Base-by-base conservation (phyloP, 805 yeast species). In the Teunomyces barrocoloradensis region DNA sequence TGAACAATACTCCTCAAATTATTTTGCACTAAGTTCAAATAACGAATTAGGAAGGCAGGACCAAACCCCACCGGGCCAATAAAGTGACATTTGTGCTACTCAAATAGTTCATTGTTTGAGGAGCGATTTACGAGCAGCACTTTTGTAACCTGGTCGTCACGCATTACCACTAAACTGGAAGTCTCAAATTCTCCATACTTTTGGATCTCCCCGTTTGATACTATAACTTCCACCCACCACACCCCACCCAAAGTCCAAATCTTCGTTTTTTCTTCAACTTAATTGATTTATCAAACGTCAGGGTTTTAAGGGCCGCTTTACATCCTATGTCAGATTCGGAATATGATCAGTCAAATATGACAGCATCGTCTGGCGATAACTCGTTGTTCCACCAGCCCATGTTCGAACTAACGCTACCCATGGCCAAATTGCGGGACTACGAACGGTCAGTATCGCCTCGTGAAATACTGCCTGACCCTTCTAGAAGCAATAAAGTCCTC, bases 391-490 rank as follows among this genome's bases (percentile, higher is more conserved):
- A 61, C 42, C 49, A 51, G 33, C 63, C 61, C 29, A 49, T 51
- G 3, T 61, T 60, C 46, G 44, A 42, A 25, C 42, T 49, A 32
- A 42, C 53, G 12, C 42, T 47, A 42, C 52, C 44, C 40, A 48
- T 40, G 9, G 36, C 40, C 25, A 37, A 37, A 20, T 23, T 37
- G 27, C 43, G 49, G 20, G 48, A 48, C 9, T 37, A 58, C 20
- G 71, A 68, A 32, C 53, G 69, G 28, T 64, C 71, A 11, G 69
- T 68, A 10, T 63, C 69, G 17, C 74, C 74, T 5, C 50, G 64
- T 42, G 72, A 64, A 49, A 55, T 62, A 49, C 37, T 28, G 44
- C 21, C 50, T 44, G 33, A 15, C 32, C n/a, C 28, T 27, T 10
- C 35, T 11, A 29, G 33, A 28, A 38, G 29, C 12, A 15, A 13